Percentiles rank a stretch among this genome's conserved stretches.
These are phyloP conservation scores for Mycena vulgaris DNA, from an alignment of 768 basidiomycete species.

Conservation along the genomic window DNA sequence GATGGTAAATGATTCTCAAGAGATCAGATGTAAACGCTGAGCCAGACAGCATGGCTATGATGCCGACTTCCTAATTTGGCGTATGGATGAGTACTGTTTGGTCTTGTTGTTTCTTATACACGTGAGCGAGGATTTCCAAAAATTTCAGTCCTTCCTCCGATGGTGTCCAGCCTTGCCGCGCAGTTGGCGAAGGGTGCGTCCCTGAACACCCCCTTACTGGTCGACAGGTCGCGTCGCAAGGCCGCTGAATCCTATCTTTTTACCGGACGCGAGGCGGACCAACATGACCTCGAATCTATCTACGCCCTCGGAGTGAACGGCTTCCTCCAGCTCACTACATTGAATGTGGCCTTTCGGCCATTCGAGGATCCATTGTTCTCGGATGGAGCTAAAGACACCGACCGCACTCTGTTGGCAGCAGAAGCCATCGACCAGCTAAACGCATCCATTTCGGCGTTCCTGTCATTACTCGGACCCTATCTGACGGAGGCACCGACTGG, in stretches of 20 bases:
- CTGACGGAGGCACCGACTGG: conserved; percentile 85
- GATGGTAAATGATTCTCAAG: too few relatives aligned
- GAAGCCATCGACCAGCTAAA: conserved; percentile 80
- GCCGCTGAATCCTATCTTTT: conserved; percentile 90
- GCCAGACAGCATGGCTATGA: too few relatives aligned
- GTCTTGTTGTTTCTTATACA: neutral
- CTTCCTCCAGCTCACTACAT: conserved; percentile 76
- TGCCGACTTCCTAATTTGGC: neutral
- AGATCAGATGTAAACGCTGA: too few relatives aligned
- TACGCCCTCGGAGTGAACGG: conserved; percentile 86
- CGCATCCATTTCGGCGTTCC: conserved; percentile 69
- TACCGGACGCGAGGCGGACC: conserved; percentile 83
- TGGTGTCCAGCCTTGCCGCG: conserved; percentile 82
- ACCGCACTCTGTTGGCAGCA: conserved; percentile 81
- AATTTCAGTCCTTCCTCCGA: conserved; percentile 36
- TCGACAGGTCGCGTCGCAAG: conserved; percentile 75
- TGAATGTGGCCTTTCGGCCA: conserved; percentile 70
- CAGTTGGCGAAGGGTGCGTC: conserved; percentile 88
- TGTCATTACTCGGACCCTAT: conserved; percentile 84
- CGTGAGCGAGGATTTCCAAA: neutral
- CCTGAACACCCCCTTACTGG: conserved; percentile 81
- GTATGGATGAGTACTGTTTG: neutral
- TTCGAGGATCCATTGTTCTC: conserved; percentile 87
- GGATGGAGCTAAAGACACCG: conserved; percentile 78
- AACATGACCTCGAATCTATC: conserved; percentile 91